Base-by-base conservation (phyloP, 2,329 filamentous ascomycete species). In the Trichoderma sp. region DNA sequence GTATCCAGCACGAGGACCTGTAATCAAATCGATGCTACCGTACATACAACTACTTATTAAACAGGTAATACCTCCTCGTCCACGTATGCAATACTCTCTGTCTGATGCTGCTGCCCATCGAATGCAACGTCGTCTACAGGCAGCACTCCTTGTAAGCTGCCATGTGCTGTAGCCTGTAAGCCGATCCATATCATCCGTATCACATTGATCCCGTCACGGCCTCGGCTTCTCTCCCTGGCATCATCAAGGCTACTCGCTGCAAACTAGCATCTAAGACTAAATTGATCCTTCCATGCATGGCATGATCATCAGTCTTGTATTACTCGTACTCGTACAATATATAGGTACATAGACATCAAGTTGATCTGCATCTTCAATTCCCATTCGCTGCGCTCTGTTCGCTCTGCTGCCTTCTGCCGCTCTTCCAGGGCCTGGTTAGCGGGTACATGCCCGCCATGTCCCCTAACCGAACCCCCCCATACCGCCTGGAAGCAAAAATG, bases 381-480 rank as follows among this genome's bases (percentile, higher is more conserved):
- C 61, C 34, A 26, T n/a, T 9, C 7, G 53, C 53, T 7, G 34
- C 12, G 47, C 20, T 39, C 36, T 17, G 15, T 39, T 39, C 36
- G 36, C 28, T 53, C 23, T 43, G n/a, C 8, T 47, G 17, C 43
- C 26, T 20, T 36, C 66, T 47, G 65, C 34, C 53, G 43, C n/a
- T 32, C 66, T 34, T 28, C 36, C 23, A 15, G 30, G 47, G 32
- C 32, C 58, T 28, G 28, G 43, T 55, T 70, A 70, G 58, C 67
- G 58, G 67, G 67, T 70, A 70, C 67, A 47, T 57, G 67, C 43
- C 30, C 17, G 30, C 43, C 43, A 70, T 20, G 67, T 70, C 67
- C 67, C 67, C 59, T 63, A 63, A 70, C 47, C 67, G 67, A 70
- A 70, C 67, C 43, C 39, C 53, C 30, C 55, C 28, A 32, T n/a